Percentiles rank a stretch among this genome's conserved stretches.
Evolutionary conservation across 148 eudicot species (phyloP).

Genomic region (Rhododendron ferrugineum): DNA sequence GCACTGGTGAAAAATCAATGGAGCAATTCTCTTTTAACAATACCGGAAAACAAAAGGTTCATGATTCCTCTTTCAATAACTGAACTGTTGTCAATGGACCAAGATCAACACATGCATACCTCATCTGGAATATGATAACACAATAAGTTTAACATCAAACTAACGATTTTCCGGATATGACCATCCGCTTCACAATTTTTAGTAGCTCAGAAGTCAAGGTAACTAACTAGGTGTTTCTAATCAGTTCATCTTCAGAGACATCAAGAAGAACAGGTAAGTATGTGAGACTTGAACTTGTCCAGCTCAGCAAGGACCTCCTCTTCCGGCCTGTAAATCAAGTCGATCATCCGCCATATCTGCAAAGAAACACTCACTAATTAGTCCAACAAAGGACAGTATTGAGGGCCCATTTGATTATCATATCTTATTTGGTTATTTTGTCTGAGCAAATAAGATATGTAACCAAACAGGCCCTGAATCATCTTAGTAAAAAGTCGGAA

Average conservation of each 20-base stretch:
- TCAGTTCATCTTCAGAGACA: not conserved
- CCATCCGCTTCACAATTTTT: not conserved
- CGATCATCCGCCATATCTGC: constrained; percentile 97
- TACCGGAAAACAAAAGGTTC: not conserved
- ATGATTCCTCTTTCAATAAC: not conserved
- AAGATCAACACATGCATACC: not conserved
- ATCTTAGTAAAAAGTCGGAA: not conserved
- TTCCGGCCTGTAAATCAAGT: constrained; percentile 78
- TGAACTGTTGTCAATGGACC: not conserved
- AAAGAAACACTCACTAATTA: constrained; percentile 9
- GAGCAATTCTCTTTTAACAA: not conserved
- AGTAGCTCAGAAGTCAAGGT: not conserved
- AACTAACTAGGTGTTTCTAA: not conserved
- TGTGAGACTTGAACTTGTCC: constrained; percentile 67
- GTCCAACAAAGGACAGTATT: not conserved
- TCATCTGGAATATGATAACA: not conserved
- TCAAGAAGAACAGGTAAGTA: constrained; percentile 40
- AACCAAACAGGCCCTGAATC: not conserved
- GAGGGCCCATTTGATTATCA: too few relatives aligned
- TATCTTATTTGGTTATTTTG: too few relatives aligned
- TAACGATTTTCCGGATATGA: not conserved
- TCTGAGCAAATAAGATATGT: too few relatives aligned
- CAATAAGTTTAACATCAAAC: not conserved
- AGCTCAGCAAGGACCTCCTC: constrained; percentile 80
- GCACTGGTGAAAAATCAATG: not conserved